phyloP scores from a whole-genome alignment of 495 filamentous ascomycete genomes.

The Sabuloglossum arenarium region DNA sequence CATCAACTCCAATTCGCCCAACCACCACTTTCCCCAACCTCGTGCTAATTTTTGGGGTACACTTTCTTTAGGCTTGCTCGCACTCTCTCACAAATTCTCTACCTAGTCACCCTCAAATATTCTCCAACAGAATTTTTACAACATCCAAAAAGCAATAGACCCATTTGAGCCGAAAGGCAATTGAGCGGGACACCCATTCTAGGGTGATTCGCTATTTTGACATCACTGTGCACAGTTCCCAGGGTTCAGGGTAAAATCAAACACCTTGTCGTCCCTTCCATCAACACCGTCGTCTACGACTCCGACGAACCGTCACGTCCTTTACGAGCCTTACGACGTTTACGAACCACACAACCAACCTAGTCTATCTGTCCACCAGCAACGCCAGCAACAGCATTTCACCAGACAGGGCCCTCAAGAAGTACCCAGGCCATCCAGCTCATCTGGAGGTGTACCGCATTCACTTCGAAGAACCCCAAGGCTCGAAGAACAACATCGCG shows the following conservation, averaged over 20 bases:
- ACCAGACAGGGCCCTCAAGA: conserved; percentile 11
- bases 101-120: not conserved
- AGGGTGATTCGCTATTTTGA: not conserved
- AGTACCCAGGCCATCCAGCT: conserved; percentile 26
- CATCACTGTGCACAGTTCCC: not conserved
- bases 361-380: conserved; percentile 33
- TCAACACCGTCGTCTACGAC: not conserved
- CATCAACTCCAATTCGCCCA: not conserved
- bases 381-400: conserved; percentile 22
- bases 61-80: not conserved
- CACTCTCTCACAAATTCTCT: not conserved
- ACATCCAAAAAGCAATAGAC: not conserved
- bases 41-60: not conserved
- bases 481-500: conserved; percentile 20
- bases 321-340: conserved; percentile 41
- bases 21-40: not conserved
- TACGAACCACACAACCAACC: conserved; percentile 34
- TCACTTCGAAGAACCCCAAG: conserved; percentile 29
- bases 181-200: not conserved
- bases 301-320: conserved; percentile 4
- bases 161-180: not conserved
- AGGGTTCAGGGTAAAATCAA: not conserved
- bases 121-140: not conserved
- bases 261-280: not conserved
- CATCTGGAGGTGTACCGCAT: conserved; percentile 24